A percentile compares a stretch with the other conserved stretches of the same genome.
phyloP scores from a whole-genome alignment of 2,329 filamentous ascomycete species.

The Penicillium corylophilum region DNA sequence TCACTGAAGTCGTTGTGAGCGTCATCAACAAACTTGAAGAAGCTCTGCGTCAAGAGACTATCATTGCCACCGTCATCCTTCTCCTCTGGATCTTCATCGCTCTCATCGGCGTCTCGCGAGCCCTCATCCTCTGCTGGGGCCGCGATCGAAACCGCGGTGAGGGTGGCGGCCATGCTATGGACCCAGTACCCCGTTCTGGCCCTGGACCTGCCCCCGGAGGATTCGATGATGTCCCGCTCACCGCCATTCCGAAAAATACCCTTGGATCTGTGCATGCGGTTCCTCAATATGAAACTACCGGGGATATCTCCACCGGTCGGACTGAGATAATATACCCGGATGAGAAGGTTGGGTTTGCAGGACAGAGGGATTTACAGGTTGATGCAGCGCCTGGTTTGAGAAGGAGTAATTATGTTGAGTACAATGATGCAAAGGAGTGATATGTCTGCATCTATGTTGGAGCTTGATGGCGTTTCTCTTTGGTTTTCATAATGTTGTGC shows the following conservation, averaged over 20 bases:
- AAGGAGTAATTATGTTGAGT: constrained; percentile 41
- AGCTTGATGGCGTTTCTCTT: not conserved
- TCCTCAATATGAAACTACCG: constrained; percentile 27
- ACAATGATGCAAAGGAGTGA: constrained; percentile 29
- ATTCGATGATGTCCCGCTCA: constrained; percentile 42
- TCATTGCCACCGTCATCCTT: constrained; percentile 74
- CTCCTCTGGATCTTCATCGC: constrained; percentile 76
- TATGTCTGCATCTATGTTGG: not conserved
- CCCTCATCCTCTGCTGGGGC: constrained; percentile 59
- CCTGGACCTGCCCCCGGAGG: constrained; percentile 21
- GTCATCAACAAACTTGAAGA: constrained; percentile 67
- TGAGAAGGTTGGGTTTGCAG: constrained; percentile 46
- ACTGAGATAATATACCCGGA: constrained; percentile 29
- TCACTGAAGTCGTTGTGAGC: constrained; percentile 70
- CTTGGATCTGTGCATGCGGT: constrained; percentile 16
- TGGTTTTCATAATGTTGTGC: not conserved
- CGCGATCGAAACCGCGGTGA: constrained; percentile 62
- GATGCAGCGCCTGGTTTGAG: constrained; percentile 24
- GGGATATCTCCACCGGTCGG: constrained; percentile 6
- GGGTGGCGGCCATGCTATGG: constrained; percentile 48
- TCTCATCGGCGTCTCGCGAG: constrained; percentile 69
- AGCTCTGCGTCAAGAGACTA: constrained; percentile 70
- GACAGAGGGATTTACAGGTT: constrained; percentile 36
- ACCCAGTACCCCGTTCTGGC: constrained; percentile 8
- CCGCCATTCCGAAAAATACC: constrained; percentile 26